Evolutionary conservation across 768 basidiomycete genomes (phyloP), one percentile per base, ranked within the genome.

Genomic region (Calocybe cyanea): DNA sequence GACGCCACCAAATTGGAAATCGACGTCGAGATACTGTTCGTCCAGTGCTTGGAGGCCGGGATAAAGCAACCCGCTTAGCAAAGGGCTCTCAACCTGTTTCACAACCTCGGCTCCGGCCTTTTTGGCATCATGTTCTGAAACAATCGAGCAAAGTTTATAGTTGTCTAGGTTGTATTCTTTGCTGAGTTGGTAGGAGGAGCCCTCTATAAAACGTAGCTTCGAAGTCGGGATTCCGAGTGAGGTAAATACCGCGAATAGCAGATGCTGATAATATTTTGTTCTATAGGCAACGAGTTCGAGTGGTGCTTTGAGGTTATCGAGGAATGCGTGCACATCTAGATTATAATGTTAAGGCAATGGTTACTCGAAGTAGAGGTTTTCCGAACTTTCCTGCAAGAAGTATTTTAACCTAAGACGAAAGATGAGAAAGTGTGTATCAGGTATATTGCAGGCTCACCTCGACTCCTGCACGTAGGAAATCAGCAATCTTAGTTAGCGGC

Each of bases 61-160:
- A 76, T 99, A 98, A 45, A 99, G 77, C 50, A 98, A 65, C 1
- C 93, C 93, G 51, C 91, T 92, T 43, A 99, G 71, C 40, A 94
- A 70, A 1, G 93, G 89, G 58, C 86, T 92, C 50, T 92, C 89
- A 4, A 94, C 89, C 65, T 97, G 95, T 65, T 98, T 98, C 55
- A 99, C 96, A 45, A 98, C 96, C 63, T 98, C 96, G 2, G 96
- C 94, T 4, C 96, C 96, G 0, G 96, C 96, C 65, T 96, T 96
- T 64, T 95, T 95, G 19, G 95, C 92, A 55, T 98, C 96, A 64
- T 95, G 93, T 56, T 97, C 92, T 1, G 91, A 82, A 15, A 95
- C 92, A 48, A 81, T 85, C n/a, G 94, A 81, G 57, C 86, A 89
- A 39, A 98, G 78, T 56, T 78, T 78, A 81, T 92, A 98, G 60